phyloP scores from a whole-genome alignment of 345 rosid species.

The Punica granatum region DNA sequence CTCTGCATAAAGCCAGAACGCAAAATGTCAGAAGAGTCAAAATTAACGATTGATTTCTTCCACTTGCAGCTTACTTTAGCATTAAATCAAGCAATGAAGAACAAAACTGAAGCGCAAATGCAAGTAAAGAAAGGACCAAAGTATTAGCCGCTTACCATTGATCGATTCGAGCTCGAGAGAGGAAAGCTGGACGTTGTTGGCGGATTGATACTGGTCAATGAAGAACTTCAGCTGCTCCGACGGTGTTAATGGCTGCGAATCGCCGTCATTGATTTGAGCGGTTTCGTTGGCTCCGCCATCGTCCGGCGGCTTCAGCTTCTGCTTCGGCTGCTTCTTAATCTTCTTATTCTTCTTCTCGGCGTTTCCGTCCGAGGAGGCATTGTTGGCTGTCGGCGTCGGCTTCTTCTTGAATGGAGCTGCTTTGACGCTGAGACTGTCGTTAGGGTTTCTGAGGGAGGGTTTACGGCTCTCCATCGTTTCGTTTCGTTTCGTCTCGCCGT shows the following conservation, averaged over 20 bases:
- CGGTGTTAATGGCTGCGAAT: constrained; percentile 17
- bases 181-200: constrained; percentile 48
- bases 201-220: constrained; percentile 43
- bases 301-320: neutral
- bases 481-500: neutral
- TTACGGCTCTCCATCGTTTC: constrained; percentile 5
- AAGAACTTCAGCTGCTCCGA: constrained; percentile 50
- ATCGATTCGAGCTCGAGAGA: constrained; percentile 65
- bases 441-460: constrained; percentile 6
- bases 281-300: constrained; percentile 4
- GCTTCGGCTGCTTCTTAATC: constrained; percentile 2
- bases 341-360: neutral
- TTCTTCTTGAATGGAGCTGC: neutral
- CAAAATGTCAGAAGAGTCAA: too few relatives aligned
- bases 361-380: neutral
- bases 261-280: neutral
- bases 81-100: neutral
- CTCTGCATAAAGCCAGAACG: constrained; percentile 27
- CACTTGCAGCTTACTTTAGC: neutral
- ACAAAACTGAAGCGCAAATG: neutral
- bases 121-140: neutral
- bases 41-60: too few relatives aligned
- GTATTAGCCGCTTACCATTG: constrained; percentile 26
- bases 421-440: neutral
- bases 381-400: neutral